A percentile compares a stretch with the other conserved stretches of the same genome.
phyloP scores from a whole-genome alignment of 2,329 filamentous ascomycete genomes.

The Colletotrichum noveboracense region DNA sequence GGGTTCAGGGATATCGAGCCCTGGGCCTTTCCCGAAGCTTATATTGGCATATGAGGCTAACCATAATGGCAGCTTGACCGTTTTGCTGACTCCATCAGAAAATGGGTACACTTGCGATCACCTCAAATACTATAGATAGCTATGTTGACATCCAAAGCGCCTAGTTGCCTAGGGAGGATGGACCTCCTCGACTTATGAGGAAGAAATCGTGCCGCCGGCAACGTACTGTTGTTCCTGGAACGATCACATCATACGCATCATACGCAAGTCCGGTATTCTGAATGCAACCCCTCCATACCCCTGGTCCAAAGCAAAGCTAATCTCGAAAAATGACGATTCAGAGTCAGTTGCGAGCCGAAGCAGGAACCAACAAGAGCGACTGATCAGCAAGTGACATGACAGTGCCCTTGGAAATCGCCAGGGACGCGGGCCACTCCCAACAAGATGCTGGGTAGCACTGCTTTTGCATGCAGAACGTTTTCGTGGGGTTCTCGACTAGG shows the following conservation, averaged over 20 bases:
- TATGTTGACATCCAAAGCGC: background rate
- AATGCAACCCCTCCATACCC: background rate
- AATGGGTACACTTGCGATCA: background rate
- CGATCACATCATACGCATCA: background rate
- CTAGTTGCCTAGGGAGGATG: background rate
- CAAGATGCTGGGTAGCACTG: background rate
- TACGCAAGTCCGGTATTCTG: background rate
- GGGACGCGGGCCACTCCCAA: background rate
- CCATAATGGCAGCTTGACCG: background rate
- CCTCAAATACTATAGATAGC: background rate
- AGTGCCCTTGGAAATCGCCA: background rate
- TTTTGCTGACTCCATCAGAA: background rate
- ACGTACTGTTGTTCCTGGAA: background rate
- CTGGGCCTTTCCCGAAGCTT: background rate
- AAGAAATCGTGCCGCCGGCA: background rate
- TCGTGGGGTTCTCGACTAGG: background rate
- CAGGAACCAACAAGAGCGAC: background rate
- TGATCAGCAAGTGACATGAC: background rate
- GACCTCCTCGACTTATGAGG: background rate
- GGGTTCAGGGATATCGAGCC: background rate
- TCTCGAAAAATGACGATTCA: background rate
- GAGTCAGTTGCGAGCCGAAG: background rate
- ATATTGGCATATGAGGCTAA: background rate
- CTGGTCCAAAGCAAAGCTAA: background rate
- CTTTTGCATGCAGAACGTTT: background rate